Percentiles rank a stretch among this genome's conserved stretches.
phyloP scores from a whole-genome alignment of 495 filamentous ascomycete genomes.

The Apodospora peruviana region DNA sequence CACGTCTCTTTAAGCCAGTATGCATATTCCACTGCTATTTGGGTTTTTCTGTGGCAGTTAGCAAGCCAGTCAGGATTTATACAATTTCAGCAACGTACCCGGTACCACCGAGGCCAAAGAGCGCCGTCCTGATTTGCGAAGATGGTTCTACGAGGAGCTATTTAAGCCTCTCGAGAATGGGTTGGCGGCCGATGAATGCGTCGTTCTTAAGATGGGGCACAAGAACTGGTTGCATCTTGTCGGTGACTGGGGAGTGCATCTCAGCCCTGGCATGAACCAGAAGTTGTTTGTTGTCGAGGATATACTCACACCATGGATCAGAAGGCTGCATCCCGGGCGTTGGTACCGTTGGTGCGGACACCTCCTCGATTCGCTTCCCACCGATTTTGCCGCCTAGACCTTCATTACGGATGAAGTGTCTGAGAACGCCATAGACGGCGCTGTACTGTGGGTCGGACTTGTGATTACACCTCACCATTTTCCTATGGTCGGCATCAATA shows the following conservation, averaged over 20 bases:
- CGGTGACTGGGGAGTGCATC: too few relatives aligned
- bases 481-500: conserved; percentile 33
- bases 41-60: conserved; percentile 54
- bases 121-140: conserved; percentile 15
- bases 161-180: conserved; percentile 29
- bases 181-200: conserved; percentile 36
- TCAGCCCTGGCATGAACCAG: too few relatives aligned
- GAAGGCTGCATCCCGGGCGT: too few relatives aligned
- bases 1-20: conserved; percentile 30
- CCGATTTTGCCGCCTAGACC: too few relatives aligned
- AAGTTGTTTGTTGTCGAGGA: too few relatives aligned
- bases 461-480: conserved; percentile 28
- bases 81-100: too few relatives aligned
- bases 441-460: conserved; percentile 25
- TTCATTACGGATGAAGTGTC: conserved; percentile 8
- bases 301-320: too few relatives aligned
- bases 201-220: conserved; percentile 24
- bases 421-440: conserved; percentile 26
- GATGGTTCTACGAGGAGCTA: conserved; percentile 3
- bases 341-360: too few relatives aligned
- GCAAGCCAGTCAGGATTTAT: too few relatives aligned
- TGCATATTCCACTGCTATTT: conserved; percentile 48
- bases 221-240: too few relatives aligned
- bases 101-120: neutral
- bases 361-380: too few relatives aligned